Percentiles rank a stretch among this genome's conserved stretches.
Conservation (phyloP, 2,329 filamentous ascomycete genomes). For the Talaromyces piceae region DNA sequence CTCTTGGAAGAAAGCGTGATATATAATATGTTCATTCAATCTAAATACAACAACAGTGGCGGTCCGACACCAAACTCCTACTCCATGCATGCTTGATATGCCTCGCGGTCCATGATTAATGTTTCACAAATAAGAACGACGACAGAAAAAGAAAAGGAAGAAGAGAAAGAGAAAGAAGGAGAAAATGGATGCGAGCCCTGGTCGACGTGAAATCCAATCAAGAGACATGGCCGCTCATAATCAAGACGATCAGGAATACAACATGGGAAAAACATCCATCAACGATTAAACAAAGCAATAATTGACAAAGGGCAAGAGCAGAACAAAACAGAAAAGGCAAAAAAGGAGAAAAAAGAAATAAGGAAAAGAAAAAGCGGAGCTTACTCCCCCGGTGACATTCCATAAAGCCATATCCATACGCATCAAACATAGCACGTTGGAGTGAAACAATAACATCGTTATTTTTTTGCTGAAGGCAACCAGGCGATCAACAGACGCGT, state of each 20-base stretch:
- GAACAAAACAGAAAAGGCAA: too few relatives aligned
- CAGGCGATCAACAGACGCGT: conserved; percentile 8
- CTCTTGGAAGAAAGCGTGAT: not conserved
- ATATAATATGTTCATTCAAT: conserved; percentile 2
- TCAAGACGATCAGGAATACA: conserved; percentile 8
- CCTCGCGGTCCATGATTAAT: conserved; percentile 13
- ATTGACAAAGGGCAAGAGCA: conserved; percentile 4
- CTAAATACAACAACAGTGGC: conserved; percentile 12
- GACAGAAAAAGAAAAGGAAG: conserved; percentile 19
- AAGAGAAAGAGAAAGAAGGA: conserved; percentile 1
- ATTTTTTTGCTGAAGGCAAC: conserved; percentile 7
- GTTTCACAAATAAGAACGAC: conserved; percentile 17
- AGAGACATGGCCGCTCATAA: not conserved
- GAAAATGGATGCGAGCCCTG: conserved; percentile 11
- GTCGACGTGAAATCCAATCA: conserved; percentile 8
- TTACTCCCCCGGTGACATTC: not conserved
- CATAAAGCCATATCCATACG: conserved; percentile 4
- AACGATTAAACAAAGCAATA: conserved; percentile 19
- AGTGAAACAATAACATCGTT: not conserved
- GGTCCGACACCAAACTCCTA: conserved; percentile 27
- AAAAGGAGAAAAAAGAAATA: not conserved
- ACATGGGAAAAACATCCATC: conserved; percentile 11
- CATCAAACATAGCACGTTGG: not conserved
- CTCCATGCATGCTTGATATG: conserved; percentile 29
- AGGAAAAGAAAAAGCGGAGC: not conserved